Base-by-base conservation (phyloP, 2,329 filamentous ascomycete species). In the Madurella fahalii region DNA sequence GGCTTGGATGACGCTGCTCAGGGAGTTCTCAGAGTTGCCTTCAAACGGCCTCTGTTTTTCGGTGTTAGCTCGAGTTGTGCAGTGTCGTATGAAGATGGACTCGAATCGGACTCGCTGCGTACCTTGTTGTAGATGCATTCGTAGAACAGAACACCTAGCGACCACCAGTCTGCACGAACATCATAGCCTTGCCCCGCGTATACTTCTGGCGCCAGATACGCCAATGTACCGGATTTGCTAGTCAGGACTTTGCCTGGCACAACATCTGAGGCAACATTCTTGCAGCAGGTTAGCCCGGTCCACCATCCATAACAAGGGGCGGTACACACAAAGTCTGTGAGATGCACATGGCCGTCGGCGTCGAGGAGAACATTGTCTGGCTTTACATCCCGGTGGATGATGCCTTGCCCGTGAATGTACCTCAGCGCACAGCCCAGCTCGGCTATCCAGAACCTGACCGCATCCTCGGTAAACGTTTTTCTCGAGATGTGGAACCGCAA, bases 61-160 rank as follows among this genome's bases (percentile, higher is more conserved):
- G 25, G 40, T 48, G 64, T 76, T 65, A 76, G 70, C 58, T 56
- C 44, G 48, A 31, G 20, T 15, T 25, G 30, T 25, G 16, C 47
- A 31, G 41, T 52, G 41, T 40, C 17, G 16, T 34, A 30, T 13
- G 39, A 31, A 37, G 49, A 20, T 46, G 44, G 39, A 31, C 25
- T 42, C 42, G 18, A 32, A 46, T 15, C 50, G 50, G 12, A 40
- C 16, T 43, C 50, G 39, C 40, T 47, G 68, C 78, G 50, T 73
- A 91, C 90, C 86, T 95, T 97, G 75, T 95, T 96, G 76, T 97
- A 99, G 61, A 99, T 96, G 79, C 94, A 97, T 72, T 99, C 94
- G 71, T 96, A 99, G 71, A 97, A 97, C n/a, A 95, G 81, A 44
- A 99, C 94, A 47, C 94, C 94, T 18, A 99, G 74, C 5, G 94